A percentile compares a stretch with the other conserved stretches of the same genome.
These are phyloP conservation scores for Pseudoneurospora amorphoporcata DNA, from an alignment of 495 filamentous ascomycete genomes.

Conservation along the genomic window DNA sequence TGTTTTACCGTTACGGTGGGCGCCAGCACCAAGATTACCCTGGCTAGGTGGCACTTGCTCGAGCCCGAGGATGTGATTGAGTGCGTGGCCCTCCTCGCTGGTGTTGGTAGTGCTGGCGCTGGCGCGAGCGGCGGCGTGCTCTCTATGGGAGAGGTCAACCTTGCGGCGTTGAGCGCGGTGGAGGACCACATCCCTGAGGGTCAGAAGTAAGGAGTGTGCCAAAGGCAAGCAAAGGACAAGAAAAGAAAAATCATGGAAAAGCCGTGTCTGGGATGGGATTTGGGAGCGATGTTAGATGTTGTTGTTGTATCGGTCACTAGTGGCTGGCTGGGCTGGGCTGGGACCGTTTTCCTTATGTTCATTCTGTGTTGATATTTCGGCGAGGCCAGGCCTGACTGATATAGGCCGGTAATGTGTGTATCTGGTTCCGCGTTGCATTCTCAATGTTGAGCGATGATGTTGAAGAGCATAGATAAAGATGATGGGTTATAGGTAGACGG, in stretches of 20 bases:
- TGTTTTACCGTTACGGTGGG: constrained; percentile 85
- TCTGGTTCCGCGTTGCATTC: background rate
- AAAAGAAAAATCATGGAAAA: background rate
- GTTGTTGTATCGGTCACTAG: background rate
- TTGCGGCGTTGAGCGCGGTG: constrained; percentile 33
- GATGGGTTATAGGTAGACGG: background rate
- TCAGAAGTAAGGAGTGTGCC: background rate
- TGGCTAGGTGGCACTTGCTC: constrained; percentile 76
- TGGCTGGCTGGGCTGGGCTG: background rate
- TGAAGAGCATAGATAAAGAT: background rate
- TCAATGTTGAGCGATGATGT: background rate
- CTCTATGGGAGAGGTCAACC: constrained; percentile 34
- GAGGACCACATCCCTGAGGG: constrained; percentile 30
- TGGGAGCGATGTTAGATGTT: background rate
- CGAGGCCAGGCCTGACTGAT: background rate
- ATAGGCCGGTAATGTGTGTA: background rate
- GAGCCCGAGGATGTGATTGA: constrained; percentile 82
- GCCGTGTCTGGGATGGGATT: background rate
- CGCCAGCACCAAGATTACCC: constrained; percentile 73
- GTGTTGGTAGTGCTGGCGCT: constrained; percentile 38
- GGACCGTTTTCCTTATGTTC: background rate
- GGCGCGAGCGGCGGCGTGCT: constrained; percentile 16
- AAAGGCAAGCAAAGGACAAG: background rate
- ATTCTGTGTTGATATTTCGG: background rate
- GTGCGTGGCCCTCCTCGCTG: constrained; percentile 58